Evolutionary conservation across 2,329 filamentous ascomycete species (phyloP), one percentile per base, ranked within the genome.

Genomic region (Thelonectria rubi): DNA sequence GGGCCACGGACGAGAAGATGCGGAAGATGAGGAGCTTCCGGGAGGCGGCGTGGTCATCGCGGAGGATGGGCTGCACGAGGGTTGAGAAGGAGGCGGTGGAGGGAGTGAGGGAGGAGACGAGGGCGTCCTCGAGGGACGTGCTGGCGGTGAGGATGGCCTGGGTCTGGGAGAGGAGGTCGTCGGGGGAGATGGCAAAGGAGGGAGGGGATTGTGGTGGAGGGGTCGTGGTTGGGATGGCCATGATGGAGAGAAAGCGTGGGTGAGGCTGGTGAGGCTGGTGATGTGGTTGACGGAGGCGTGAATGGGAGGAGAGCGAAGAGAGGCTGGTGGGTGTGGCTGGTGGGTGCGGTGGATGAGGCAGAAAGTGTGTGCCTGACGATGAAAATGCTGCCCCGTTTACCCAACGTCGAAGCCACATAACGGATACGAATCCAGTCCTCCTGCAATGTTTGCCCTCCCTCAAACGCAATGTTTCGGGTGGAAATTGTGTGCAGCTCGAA

Each of bases 91-190:
- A 67, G 10, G 70, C 72, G 0, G 63, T 65, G 2, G 58, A 43
- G 2, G 69, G 63, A 0, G 67, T 67, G 9, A 72, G 55, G 2
- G 54, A 37, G 0, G 53, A 47, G 4, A 57, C 70, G 46, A 73
- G 69, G 9, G 17, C 15, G 50, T 73, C 69, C 40, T 72, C 57
- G 0, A 73, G 63, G 1, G 59, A 45, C 1, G 34, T 62, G 32
- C 69, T 65, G n/a, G 55, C 37, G 14, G 51, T 24, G 18, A 71
- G 65, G 63, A 70, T 62, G 69, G 90, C 83, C 1, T 55, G 57
- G 14, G 65, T 68, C 42, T 64, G 54, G 9, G 39, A 40, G 43
- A 71, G 63, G 9, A 73, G 64, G 12, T 56, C 39, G 0, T 56
- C 53, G 3, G 66, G 64, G 3, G 62, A 47, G 14, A 56, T 15